A percentile compares a stretch with the other conserved stretches of the same genome.
Evolutionary conservation across 768 basidiomycete species (phyloP).

Genomic region (Neoboletus brunneissimus): DNA sequence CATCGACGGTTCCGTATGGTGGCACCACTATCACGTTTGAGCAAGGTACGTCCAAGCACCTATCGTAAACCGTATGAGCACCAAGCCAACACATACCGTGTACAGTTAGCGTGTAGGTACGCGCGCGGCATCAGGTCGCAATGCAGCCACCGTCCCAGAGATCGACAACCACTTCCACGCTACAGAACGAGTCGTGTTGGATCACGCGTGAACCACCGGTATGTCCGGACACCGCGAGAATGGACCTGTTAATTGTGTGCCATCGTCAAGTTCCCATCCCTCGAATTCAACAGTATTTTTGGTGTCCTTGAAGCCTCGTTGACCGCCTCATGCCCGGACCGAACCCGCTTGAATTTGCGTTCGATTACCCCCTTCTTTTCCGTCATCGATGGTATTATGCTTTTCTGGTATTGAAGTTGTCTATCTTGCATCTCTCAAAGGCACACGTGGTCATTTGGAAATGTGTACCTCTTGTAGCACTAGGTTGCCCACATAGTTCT

Average conservation of each 20-base stretch:
- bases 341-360: not conserved
- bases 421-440: not conserved
- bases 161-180: not conserved
- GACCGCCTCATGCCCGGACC: slow-evolving; percentile 4
- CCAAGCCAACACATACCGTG: not conserved
- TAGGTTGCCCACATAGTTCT: not conserved
- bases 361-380: not conserved
- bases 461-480: not conserved
- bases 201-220: not conserved
- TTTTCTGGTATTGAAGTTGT: not conserved
- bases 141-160: not conserved
- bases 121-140: not conserved
- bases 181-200: not conserved
- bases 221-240: not conserved
- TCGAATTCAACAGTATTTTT: not conserved
- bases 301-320: slow-evolving; percentile 17
- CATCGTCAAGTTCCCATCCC: not conserved
- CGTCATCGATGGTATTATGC: not conserved
- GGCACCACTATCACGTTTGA: not conserved
- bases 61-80: not conserved
- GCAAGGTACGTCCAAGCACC: not conserved
- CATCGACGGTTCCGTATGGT: not conserved
- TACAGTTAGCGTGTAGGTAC: not conserved
- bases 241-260: not conserved
- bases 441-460: slow-evolving; percentile 2